Evolutionary conservation across 2,329 filamentous ascomycete species (phyloP), one percentile per base, ranked within the genome.

Genomic region (Cercospora sp.): DNA sequence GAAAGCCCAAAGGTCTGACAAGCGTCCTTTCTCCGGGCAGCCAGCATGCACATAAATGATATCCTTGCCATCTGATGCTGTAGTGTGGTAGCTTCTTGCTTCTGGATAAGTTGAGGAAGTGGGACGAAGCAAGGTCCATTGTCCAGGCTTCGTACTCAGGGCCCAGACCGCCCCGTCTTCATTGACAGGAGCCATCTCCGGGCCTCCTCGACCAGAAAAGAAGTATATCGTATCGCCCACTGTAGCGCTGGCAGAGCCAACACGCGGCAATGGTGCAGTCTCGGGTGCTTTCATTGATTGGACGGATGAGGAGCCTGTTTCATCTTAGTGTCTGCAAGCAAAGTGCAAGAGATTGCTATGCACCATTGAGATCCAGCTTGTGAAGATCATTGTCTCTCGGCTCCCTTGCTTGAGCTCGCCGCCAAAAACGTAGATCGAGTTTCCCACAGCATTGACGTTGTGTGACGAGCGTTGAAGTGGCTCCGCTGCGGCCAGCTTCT

Each of bases 21-120:
- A 82, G 3, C 88, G 82, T 10, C 88, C 90, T 30, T 81, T 85
- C 5, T 86, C 85, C 0, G 91, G 85, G 74, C 89, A 91, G 3
- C 93, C 92, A 4, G 90, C 92, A 77, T 96, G 92, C 34, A 97
- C 78, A 76, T 91, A 90, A 57, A 97, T 82, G 0, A 87, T 91
- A 21, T 89, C 88, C 65, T 87, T 86, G 3, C 89, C 90, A 55
- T 89, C 85, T 68, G 88, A 88, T 1, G 86, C 83, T 3, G 89
- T 87, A 37, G 85, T 82, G 79, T 95, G 92, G 75, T 91, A 91
- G 80, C 89, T 92, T 69, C 93, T 87, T 1, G 90, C 84, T 6
- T 84, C 83, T 0, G 92, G 92, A 66, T 83, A 66, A 85, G 78
- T 49, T 9, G 34, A 71, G 82, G 77, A 73, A 84, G 68, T 70